Conservation (phyloP, 441 rosid species). For the Adansonia gregorii region DNA sequence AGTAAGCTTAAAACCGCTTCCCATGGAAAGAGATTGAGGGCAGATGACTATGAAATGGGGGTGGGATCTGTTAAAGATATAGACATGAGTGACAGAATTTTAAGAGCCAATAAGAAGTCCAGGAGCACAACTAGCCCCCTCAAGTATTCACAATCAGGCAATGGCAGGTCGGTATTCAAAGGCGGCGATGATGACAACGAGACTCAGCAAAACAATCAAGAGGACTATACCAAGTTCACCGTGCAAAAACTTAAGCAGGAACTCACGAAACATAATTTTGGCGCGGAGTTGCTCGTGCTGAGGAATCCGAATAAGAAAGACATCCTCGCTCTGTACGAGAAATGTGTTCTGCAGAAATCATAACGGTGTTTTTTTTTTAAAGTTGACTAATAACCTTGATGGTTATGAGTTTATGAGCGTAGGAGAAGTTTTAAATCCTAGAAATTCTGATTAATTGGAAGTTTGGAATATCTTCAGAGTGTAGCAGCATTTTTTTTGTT, state of each 20-base stretch:
- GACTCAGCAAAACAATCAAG: conserved; percentile 61
- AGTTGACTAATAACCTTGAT: conserved; percentile 12
- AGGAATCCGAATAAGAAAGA: conserved; percentile 85
- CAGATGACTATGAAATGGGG: conserved; percentile 71
- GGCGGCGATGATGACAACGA: conserved; percentile 60
- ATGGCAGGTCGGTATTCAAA: conserved; percentile 66
- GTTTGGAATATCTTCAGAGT: not conserved
- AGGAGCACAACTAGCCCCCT: conserved; percentile 67
- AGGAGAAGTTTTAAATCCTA: not conserved
- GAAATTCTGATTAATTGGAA: not conserved
- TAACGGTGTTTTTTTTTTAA: conserved; percentile 20
- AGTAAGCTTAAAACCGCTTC: conserved; percentile 78
- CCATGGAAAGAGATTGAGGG: conserved; percentile 72
- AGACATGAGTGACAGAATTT: conserved; percentile 51
- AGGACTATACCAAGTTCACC: conserved; percentile 81
- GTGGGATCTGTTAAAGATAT: conserved; percentile 65
- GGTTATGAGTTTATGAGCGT: not conserved
- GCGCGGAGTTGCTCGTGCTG: conserved; percentile 74
- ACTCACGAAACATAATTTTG: conserved; percentile 83
- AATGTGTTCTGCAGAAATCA: conserved; percentile 65
- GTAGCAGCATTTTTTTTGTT: not conserved
- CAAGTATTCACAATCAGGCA: conserved; percentile 54
- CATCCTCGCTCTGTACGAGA: conserved; percentile 79
- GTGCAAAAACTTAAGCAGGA: conserved; percentile 85
- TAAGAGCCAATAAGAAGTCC: conserved; percentile 65